Conservation (phyloP, 257 asterid species). For the Solanum peruvianum region DNA sequence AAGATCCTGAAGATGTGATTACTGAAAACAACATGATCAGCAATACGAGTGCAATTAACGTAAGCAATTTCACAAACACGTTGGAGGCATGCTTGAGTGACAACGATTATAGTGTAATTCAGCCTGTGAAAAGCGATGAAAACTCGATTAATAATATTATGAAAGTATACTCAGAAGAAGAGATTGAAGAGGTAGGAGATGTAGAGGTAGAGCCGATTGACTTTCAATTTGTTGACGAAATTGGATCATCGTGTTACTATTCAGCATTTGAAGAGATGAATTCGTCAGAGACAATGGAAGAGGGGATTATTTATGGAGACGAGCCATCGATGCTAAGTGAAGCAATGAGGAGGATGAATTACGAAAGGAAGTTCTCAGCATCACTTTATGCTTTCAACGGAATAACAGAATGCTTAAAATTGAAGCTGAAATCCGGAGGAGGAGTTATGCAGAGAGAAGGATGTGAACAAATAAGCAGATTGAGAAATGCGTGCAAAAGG, state of each 20-base stretch:
- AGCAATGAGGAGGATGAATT: conserved; percentile 61
- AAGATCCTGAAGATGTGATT: conserved; percentile 30
- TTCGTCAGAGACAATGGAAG: conserved; percentile 2
- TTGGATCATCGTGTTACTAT: conserved; percentile 32
- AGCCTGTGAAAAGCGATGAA: conserved; percentile 4
- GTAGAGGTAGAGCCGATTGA: conserved; percentile 27
- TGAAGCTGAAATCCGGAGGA: conserved; percentile 32
- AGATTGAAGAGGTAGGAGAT: conserved; percentile 9
- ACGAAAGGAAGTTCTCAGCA: conserved; percentile 73
- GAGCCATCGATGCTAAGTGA: conserved; percentile 37
- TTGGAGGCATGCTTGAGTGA: conserved; percentile 2
- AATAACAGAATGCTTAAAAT: conserved; percentile 53
- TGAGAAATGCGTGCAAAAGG: conserved; percentile 35
- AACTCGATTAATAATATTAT: neutral
- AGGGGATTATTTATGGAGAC: conserved; percentile 5
- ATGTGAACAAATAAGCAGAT: conserved; percentile 33
- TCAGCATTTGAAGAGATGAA: conserved; percentile 53
- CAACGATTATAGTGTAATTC: conserved; percentile 3
- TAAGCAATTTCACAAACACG: neutral
- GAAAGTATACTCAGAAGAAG: conserved; percentile 11
- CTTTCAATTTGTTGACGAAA: conserved; percentile 57
- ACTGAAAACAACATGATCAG: conserved; percentile 3
- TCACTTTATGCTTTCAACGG: conserved; percentile 69
- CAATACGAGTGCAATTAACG: neutral
- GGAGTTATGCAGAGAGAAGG: conserved; percentile 9